Base-by-base conservation (phyloP, 2,329 filamentous ascomycete genomes). In the Epichloe elymi region DNA sequence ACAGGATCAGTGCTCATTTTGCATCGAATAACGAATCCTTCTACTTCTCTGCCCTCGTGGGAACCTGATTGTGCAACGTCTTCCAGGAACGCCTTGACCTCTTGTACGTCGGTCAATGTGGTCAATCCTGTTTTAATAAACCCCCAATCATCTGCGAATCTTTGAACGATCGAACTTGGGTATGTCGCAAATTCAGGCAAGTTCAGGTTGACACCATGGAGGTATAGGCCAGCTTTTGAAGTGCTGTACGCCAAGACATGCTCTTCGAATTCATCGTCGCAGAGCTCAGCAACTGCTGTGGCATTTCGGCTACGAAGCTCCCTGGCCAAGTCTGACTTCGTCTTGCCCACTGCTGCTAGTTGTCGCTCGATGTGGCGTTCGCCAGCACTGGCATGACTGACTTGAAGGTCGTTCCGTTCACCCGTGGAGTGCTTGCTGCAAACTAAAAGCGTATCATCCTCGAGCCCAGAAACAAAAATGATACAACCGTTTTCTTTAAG, bases 401-500 rank as follows among this genome's bases (percentile, higher is more conserved):
- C 57, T 33, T 82, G 76, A 5, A 74, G 69, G 62, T 94, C 88
- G 20, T 68, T 69, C n/a, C 91, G 79, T 23, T 80, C 73, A 6
- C 93, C 93, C 0, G 90, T 97, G 0, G 93, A 97, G 66, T 98
- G 93, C 65, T 98, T 98, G 75, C 91, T 97, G 78, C 91, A 97
- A n/a, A 98, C 90, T 7, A 98, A 74, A 10, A 98, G 73, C 1
- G 87, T 88, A 37, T 81, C 90, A 60, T 96, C 90, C 61, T 94
- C 87, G 20, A 98, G 74, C 14, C 90, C 93, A 15, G 89, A 85
- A 43, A 98, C 82, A 71, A 98, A 98, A 59, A 98, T 96, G 67
- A 98, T 98, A 67, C 93, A 98, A n/a, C 93, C 93, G 61, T 98
- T 98, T 69, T 98, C 93, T 70, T 98, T 98, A 49, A 97, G 80